These are phyloP conservation scores for Eucommia ulmoides DNA, from an alignment of 257 asterid species.

Conservation along the genomic window DNA sequence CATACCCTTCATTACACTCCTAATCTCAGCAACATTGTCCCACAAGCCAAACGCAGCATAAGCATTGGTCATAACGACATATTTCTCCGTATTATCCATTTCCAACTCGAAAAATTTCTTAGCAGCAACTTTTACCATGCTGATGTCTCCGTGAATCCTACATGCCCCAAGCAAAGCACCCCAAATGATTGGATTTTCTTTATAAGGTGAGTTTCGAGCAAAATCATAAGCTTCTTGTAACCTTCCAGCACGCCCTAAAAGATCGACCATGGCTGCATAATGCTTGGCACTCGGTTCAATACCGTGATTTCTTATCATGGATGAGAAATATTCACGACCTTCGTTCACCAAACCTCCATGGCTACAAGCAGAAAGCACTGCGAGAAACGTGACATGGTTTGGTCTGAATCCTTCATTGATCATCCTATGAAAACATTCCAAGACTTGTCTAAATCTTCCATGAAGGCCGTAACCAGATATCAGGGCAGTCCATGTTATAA, in stretches of 20 bases:
- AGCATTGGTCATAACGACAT: constrained; percentile 77
- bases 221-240: constrained; percentile 68
- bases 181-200: constrained; percentile 83
- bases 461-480: constrained; percentile 82
- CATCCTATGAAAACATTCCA: constrained; percentile 60
- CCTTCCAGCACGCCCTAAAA: constrained; percentile 84
- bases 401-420: constrained; percentile 71
- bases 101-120: constrained; percentile 68
- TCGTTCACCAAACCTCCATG: constrained; percentile 72
- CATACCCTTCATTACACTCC: constrained; percentile 74
- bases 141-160: constrained; percentile 62
- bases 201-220: constrained; percentile 40
- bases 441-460: constrained; percentile 59
- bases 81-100: constrained; percentile 76
- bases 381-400: constrained; percentile 78
- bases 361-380: constrained; percentile 86
- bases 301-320: constrained; percentile 62
- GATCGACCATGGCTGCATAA: constrained; percentile 77
- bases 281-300: constrained; percentile 68
- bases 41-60: constrained; percentile 80
- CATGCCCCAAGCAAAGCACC: constrained; percentile 87
- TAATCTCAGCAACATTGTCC: constrained; percentile 70
- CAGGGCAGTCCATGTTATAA: constrained; percentile 81
- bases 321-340: constrained; percentile 62
- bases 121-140: constrained; percentile 70